Evolutionary conservation across 2,329 filamentous ascomycete genomes (phyloP).

Genomic region (Lachnellula suecica): DNA sequence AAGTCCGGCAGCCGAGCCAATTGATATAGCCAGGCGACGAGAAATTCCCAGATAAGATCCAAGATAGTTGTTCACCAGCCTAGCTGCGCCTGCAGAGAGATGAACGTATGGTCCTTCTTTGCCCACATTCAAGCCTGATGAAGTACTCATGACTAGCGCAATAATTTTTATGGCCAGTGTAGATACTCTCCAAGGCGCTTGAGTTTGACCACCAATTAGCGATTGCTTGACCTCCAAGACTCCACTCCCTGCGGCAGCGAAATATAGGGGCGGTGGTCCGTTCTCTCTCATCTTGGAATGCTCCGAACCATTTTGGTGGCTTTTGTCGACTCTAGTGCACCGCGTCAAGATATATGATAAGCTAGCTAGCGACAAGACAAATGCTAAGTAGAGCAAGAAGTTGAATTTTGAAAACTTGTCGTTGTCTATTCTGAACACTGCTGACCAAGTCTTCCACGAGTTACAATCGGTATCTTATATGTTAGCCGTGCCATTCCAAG

Average conservation of each 20-base stretch:
- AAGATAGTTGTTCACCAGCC: conserved; percentile 95
- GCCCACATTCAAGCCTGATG: conserved; percentile 88
- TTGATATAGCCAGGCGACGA: conserved; percentile 90
- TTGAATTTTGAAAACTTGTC: no score
- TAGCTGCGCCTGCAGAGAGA: conserved; percentile 90
- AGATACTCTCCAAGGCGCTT: conserved; percentile 88
- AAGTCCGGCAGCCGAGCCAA: conserved; percentile 86
- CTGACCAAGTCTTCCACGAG: no score
- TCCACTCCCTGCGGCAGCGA: conserved; percentile 91
- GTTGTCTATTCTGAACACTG: no score
- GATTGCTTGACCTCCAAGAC: conserved; percentile 98
- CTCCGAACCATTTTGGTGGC: conserved; percentile 37
- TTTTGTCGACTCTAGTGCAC: conserved; percentile 12
- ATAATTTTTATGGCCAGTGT: conserved; percentile 84
- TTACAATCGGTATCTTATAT: no score
- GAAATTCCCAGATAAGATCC: no score
- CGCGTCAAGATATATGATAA: no score
- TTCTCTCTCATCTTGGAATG: conserved; percentile 39
- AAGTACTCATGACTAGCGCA: conserved; percentile 82
- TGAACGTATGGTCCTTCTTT: conserved; percentile 97
- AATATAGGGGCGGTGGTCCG: conserved; percentile 61
- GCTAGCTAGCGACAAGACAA: no score
- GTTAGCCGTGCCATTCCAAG: no score
- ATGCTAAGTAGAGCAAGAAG: no score
- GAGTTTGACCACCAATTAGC: conserved; percentile 93